Percentiles rank a stretch among this genome's conserved stretches.
These are phyloP conservation scores for Zasmidium cellare DNA, from an alignment of 2,329 filamentous ascomycete species.

Conservation along the genomic window DNA sequence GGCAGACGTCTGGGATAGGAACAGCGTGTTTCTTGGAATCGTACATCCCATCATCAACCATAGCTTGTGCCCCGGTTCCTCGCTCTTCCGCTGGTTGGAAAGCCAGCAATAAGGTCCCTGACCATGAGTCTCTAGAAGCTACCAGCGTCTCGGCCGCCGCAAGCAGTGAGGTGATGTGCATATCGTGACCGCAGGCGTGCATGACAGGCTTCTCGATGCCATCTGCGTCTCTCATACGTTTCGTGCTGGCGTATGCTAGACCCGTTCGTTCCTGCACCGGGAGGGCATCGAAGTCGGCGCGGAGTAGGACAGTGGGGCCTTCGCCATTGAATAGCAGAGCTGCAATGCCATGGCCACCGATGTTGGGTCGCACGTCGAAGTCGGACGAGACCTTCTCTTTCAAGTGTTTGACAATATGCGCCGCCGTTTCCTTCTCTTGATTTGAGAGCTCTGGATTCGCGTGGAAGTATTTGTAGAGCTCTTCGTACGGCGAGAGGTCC, in stretches of 20 bases:
- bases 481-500: slow-evolving; percentile 50
- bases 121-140: slow-evolving; percentile 51
- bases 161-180: slow-evolving; percentile 62
- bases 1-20: slow-evolving; percentile 56
- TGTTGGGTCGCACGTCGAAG: slow-evolving; percentile 50
- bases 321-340: slow-evolving; percentile 61
- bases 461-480: slow-evolving; percentile 61
- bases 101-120: slow-evolving; percentile 61
- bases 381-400: slow-evolving; percentile 27
- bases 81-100: slow-evolving; percentile 71
- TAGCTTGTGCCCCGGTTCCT: slow-evolving; percentile 61
- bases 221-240: slow-evolving; percentile 42
- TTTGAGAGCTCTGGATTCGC: slow-evolving; percentile 60
- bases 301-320: slow-evolving; percentile 53
- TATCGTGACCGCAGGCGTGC: slow-evolving; percentile 70
- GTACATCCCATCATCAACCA: slow-evolving; percentile 62
- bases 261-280: slow-evolving; percentile 59
- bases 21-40: slow-evolving; percentile 42
- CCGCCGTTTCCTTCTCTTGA: slow-evolving; percentile 56
- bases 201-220: slow-evolving; percentile 58
- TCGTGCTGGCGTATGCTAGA: slow-evolving; percentile 56
- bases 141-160: slow-evolving; percentile 56
- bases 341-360: slow-evolving; percentile 61
- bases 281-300: slow-evolving; percentile 64
- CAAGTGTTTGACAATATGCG: slow-evolving; percentile 47